Evolutionary conservation across 371 early-diverging fungal species (phyloP).

Genomic region (Gilbertella persicaria): DNA sequence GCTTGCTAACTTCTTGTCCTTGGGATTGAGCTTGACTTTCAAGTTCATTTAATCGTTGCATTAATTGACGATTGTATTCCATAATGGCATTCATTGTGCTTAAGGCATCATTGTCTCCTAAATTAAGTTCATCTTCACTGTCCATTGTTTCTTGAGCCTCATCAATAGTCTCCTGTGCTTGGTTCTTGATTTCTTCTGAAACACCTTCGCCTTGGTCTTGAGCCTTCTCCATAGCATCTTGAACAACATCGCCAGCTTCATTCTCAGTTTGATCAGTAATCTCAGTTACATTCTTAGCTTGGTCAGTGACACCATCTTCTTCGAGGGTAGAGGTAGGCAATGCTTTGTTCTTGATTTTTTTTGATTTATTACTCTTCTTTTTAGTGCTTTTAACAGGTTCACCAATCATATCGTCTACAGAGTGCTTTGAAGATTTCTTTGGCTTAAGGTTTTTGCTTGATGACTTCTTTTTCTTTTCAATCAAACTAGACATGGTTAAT

Average conservation of each 20-base stretch:
- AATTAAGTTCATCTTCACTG: background rate
- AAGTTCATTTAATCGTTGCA: constrained; percentile 7
- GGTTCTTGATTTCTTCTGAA: background rate
- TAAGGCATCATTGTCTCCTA: constrained; percentile 3
- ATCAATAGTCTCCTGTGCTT: background rate
- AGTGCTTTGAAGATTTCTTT: background rate
- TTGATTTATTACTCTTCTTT: background rate
- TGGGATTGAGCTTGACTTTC: constrained; percentile 5
- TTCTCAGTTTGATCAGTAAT: background rate
- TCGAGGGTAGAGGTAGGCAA: background rate
- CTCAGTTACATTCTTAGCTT: background rate
- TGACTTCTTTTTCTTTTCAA: constrained; percentile 9
- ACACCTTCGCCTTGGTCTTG: background rate
- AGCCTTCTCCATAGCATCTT: background rate
- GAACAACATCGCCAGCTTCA: background rate
- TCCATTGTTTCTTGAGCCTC: background rate
- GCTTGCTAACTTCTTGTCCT: constrained; percentile 3
- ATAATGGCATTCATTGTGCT: constrained; percentile 24
- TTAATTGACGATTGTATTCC: constrained; percentile 22
- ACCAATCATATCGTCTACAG: background rate
- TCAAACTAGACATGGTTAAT: constrained; percentile 3
- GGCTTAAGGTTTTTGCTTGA: background rate
- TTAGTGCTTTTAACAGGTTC: constrained; percentile 1
- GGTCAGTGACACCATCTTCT: background rate
- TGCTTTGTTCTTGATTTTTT: background rate